phyloP scores from a whole-genome alignment of 164 flowering plant genomes.

The Tetracentron sinense region DNA sequence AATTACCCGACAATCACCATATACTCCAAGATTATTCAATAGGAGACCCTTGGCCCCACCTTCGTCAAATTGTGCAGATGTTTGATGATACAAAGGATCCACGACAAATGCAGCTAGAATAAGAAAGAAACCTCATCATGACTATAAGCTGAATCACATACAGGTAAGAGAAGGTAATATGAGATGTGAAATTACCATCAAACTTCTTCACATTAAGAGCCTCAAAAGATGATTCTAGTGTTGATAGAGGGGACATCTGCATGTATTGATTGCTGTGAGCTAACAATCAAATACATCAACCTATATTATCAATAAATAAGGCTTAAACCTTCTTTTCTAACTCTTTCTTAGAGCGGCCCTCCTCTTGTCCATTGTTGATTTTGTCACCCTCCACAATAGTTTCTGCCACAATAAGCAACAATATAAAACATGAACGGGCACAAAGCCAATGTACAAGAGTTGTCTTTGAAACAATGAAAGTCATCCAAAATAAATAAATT shows the following conservation, averaged over 20 bases:
- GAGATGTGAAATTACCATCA: conserved; percentile 55
- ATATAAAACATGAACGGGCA: conserved; percentile 2
- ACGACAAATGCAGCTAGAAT: conserved; percentile 79
- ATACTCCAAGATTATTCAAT: conserved; percentile 92
- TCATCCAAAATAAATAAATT: too few species aligned
- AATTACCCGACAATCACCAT: conserved; percentile 79
- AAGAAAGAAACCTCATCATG: not conserved
- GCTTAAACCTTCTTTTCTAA: conserved; percentile 56
- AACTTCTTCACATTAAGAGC: conserved; percentile 89
- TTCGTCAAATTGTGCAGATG: conserved; percentile 98
- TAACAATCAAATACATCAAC: conserved; percentile 4
- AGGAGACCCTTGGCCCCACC: conserved; percentile 97
- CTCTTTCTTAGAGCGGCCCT: conserved; percentile 49
- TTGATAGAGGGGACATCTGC: conserved; percentile 88
- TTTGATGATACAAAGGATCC: conserved; percentile 95
- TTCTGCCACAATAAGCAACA: conserved; percentile 31
- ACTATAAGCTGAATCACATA: not conserved
- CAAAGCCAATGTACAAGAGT: not conserved
- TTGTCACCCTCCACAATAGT: conserved; percentile 29
- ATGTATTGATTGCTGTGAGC: conserved; percentile 19
- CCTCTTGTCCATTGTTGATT: conserved; percentile 39
- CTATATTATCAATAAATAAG: not conserved
- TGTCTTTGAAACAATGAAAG: too few species aligned
- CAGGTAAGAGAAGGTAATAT: not conserved
- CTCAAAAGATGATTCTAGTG: conserved; percentile 88